Percentiles rank a stretch among this genome's conserved stretches.
phyloP scores from a whole-genome alignment of 192 early-diverging fungal species.

The Gryganskiella cystojenkinii region DNA sequence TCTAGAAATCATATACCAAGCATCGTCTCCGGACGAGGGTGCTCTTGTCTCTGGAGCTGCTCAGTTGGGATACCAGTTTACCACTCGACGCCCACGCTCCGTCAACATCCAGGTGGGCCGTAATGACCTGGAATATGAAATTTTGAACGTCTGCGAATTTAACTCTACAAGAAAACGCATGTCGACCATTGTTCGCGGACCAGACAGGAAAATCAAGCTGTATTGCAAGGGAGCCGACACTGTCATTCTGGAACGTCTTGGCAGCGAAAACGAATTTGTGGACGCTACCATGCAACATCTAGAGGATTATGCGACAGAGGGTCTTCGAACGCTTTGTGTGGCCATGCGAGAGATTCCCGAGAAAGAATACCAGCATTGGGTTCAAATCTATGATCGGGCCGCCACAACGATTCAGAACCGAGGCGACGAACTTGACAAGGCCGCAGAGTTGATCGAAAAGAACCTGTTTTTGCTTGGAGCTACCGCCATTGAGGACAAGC shows the following conservation, averaged over 20 bases:
- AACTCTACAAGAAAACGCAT: conserved; percentile 99
- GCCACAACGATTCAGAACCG: conserved; percentile 93
- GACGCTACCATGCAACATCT: conserved; percentile 79
- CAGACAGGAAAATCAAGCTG: conserved; percentile 87
- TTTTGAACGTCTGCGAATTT: conserved; percentile 98
- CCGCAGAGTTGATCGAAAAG: conserved; percentile 96
- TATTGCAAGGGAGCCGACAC: conserved; percentile 99
- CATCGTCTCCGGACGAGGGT: conserved; percentile 96
- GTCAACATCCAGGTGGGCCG: conserved; percentile 61
- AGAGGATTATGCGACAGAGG: conserved; percentile 97
- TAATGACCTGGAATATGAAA: conserved; percentile 79
- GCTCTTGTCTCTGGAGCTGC: conserved; percentile 89
- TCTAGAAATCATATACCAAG: conserved; percentile 91
- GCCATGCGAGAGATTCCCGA: conserved; percentile 93
- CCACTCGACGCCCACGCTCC: conserved; percentile 69
- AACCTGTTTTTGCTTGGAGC: conserved; percentile 93
- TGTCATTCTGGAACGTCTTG: conserved; percentile 93
- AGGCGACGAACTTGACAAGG: conserved; percentile 87
- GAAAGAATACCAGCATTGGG: conserved; percentile 89
- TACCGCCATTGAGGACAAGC: conserved; percentile 98
- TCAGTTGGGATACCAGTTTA: conserved; percentile 72
- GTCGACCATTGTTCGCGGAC: conserved; percentile 90
- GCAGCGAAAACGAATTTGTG: conserved; percentile 75
- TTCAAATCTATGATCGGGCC: conserved; percentile 84
- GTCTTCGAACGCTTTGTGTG: conserved; percentile 94